These are phyloP conservation scores for Bassia scoparia DNA, from an alignment of 148 eudicot species.

Conservation along the genomic window DNA sequence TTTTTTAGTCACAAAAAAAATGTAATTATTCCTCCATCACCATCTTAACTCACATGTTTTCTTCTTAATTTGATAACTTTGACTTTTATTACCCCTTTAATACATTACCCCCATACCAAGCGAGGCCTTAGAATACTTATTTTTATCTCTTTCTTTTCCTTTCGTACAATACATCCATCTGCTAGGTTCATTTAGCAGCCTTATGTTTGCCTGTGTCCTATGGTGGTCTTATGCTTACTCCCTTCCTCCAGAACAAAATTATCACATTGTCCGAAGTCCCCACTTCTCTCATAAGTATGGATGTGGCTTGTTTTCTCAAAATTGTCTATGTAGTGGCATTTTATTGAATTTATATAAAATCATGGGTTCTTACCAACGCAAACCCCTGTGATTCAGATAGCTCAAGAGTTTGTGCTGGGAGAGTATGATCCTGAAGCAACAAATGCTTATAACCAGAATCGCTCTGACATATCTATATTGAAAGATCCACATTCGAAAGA, in stretches of 20 bases:
- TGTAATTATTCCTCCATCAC: too few species aligned
- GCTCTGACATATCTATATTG: constrained; percentile 61
- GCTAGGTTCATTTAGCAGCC: not conserved
- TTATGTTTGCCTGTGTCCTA: not conserved
- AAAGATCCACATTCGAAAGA: constrained; percentile 94
- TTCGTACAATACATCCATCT: not conserved
- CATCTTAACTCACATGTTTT: too few species aligned
- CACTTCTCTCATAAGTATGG: too few species aligned
- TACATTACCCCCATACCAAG: too few species aligned
- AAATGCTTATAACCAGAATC: constrained; percentile 66
- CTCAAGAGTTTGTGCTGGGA: constrained; percentile 86
- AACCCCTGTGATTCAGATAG: constrained; percentile 39
- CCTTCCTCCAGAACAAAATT: not conserved
- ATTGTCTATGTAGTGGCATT: not conserved
- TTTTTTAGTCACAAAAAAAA: too few species aligned
- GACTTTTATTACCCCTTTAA: too few species aligned
- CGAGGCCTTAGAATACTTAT: not conserved
- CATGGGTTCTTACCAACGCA: not conserved
- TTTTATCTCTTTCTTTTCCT: not conserved
- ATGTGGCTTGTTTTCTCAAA: not conserved
- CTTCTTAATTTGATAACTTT: too few species aligned
- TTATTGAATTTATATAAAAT: not conserved
- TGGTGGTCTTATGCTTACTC: not conserved
- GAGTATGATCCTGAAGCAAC: constrained; percentile 80
- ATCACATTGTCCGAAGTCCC: not conserved